These are phyloP conservation scores for Entophlyctis luteolus DNA, from an alignment of 192 early-diverging fungal species.

Conservation along the genomic window DNA sequence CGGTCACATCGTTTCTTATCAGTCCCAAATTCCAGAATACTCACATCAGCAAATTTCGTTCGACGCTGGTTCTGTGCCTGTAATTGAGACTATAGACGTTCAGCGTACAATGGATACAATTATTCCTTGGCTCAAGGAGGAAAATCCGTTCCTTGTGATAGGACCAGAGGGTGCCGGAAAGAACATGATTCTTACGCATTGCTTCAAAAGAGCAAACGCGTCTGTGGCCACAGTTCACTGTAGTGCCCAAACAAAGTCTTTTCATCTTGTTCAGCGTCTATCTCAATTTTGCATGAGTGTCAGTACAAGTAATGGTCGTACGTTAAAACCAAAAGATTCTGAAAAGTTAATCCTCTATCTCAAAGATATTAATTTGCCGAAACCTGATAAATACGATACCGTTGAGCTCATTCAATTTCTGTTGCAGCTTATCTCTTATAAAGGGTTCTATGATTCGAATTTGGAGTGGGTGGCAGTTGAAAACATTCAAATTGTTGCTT, in stretches of 20 bases:
- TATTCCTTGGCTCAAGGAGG: conserved; percentile 52
- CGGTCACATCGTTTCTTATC: conserved; percentile 34
- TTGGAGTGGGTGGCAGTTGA: conserved; percentile 60
- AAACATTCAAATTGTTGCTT: conserved; percentile 56
- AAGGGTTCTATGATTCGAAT: conserved; percentile 51
- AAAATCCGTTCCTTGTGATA: conserved; percentile 45
- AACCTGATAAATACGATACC: conserved; percentile 58
- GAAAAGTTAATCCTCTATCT: conserved; percentile 55
- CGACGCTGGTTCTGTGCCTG: conserved; percentile 39
- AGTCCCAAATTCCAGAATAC: conserved; percentile 25
- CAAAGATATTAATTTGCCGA: conserved; percentile 59
- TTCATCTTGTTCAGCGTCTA: conserved; percentile 50
- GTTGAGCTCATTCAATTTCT: conserved; percentile 58
- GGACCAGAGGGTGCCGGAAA: conserved; percentile 59
- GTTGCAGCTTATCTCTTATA: conserved; percentile 56
- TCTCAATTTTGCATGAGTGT: conserved; percentile 45
- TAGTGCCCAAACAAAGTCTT: conserved; percentile 54
- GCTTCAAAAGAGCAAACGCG: conserved; percentile 41
- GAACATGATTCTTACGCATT: conserved; percentile 50
- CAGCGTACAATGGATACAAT: conserved; percentile 40
- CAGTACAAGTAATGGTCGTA: conserved; percentile 45
- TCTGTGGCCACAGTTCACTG: conserved; percentile 53
- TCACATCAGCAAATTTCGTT: conserved; percentile 25
- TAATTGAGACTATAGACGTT: conserved; percentile 52
- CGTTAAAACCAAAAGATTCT: conserved; percentile 51